A percentile compares a stretch with the other conserved stretches of the same genome.
These are phyloP conservation scores for Myxozyma vanderwaltii DNA, from an alignment of 805 yeast species.

Conservation along the genomic window DNA sequence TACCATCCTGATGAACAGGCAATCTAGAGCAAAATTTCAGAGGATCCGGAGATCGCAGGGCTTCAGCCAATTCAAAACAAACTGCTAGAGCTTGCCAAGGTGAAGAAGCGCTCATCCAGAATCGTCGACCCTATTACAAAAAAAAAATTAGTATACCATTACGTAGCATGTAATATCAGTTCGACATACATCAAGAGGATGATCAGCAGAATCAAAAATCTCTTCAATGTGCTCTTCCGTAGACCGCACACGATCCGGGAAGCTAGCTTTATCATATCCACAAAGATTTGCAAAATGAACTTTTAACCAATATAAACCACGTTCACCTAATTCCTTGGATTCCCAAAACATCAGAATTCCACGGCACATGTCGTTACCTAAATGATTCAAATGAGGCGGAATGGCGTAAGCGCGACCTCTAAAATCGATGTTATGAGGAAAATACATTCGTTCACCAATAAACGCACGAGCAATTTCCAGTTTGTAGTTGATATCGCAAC, in stretches of 20 bases:
- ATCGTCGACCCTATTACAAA: slow-evolving; percentile 41
- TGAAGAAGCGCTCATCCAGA: slow-evolving; percentile 63
- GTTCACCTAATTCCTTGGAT: slow-evolving; percentile 54
- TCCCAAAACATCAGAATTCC: slow-evolving; percentile 63
- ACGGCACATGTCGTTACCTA: slow-evolving; percentile 63
- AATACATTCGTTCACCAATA: slow-evolving; percentile 60
- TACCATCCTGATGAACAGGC: slow-evolving; percentile 68
- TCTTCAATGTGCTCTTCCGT: slow-evolving; percentile 52
- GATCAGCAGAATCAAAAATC: slow-evolving; percentile 49
- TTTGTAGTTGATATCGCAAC: slow-evolving; percentile 93
- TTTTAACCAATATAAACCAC: slow-evolving; percentile 61
- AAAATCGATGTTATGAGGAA: slow-evolving; percentile 67
- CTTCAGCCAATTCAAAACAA: slow-evolving; percentile 56
- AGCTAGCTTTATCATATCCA: slow-evolving; percentile 59
- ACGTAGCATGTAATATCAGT: background rate
- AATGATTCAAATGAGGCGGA: slow-evolving; percentile 63
- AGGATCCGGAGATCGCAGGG: slow-evolving; percentile 54
- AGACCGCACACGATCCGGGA: slow-evolving; percentile 54
- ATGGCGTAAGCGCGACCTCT: slow-evolving; percentile 68
- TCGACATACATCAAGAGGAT: slow-evolving; percentile 46
- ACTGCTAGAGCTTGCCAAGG: slow-evolving; percentile 66
- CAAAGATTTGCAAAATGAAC: slow-evolving; percentile 62
- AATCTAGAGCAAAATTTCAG: slow-evolving; percentile 52
- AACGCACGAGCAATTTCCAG: slow-evolving; percentile 94
- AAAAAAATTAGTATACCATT: background rate